Evolutionary conservation across 768 basidiomycete species (phyloP).

Genomic region (Boletus rubropictus): DNA sequence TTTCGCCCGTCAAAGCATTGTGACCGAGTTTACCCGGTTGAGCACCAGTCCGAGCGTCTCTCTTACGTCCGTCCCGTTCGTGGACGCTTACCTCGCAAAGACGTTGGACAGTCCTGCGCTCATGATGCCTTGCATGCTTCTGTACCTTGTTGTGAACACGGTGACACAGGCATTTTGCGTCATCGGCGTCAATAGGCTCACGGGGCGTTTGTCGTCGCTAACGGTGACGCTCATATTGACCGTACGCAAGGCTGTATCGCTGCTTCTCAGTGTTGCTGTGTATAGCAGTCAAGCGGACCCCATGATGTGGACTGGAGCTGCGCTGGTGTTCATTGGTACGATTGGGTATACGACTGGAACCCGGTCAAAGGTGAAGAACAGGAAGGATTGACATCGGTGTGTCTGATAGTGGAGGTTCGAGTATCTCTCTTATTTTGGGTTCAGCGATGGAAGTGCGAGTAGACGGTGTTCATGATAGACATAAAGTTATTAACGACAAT

Average conservation of each 20-base stretch:
- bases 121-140: conserved; percentile 51
- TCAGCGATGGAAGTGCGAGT: not conserved
- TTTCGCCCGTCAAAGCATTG: conserved; percentile 50
- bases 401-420: not conserved
- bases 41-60: conserved; percentile 9
- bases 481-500: conserved; percentile 15
- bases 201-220: conserved; percentile 65
- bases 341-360: conserved; percentile 51
- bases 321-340: conserved; percentile 64
- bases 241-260: conserved; percentile 73
- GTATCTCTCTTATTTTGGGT: not conserved
- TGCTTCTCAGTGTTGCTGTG: conserved; percentile 61
- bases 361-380: conserved; percentile 15
- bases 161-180: conserved; percentile 81
- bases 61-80: conserved; percentile 9
- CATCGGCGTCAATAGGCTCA: conserved; percentile 81
- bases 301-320: conserved; percentile 67
- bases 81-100: not conserved
- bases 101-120: conserved; percentile 8
- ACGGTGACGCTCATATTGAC: conserved; percentile 77
- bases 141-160: conserved; percentile 70
- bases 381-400: conserved; percentile 17
- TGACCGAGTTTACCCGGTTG: conserved; percentile 16
- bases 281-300: conserved; percentile 36
- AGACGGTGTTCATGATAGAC: conserved; percentile 11